phyloP scores from a whole-genome alignment of 2,329 filamentous ascomycete species.

The Sarocladium strictum region DNA sequence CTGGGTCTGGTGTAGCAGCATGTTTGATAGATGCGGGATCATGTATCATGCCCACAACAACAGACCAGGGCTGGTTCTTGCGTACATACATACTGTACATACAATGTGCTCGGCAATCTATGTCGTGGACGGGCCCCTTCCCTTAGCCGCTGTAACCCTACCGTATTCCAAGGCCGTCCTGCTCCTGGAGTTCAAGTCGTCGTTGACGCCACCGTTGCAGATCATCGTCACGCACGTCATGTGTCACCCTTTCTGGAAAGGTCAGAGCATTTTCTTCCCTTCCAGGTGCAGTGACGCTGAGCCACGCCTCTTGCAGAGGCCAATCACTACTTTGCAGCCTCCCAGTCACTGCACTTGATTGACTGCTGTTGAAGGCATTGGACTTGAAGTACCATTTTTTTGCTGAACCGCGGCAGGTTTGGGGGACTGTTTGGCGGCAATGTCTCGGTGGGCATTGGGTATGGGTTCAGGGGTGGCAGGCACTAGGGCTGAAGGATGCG shows the following conservation, averaged over 20 bases:
- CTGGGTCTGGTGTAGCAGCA: constrained; percentile 31
- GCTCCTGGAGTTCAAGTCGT: no score
- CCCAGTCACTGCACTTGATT: no score
- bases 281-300: background rate
- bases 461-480: constrained; percentile 3
- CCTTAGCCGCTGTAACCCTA: no score
- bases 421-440: no score
- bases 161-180: no score
- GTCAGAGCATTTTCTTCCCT: background rate
- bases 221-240: constrained; percentile 3
- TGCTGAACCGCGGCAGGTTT: no score
- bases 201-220: background rate
- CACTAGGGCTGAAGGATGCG: background rate
- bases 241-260: background rate
- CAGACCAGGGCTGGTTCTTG: background rate
- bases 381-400: no score
- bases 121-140: no score
- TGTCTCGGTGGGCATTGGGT: no score
- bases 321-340: no score
- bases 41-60: background rate
- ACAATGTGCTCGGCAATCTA: background rate
- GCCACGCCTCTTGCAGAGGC: background rate
- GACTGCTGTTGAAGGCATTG: no score
- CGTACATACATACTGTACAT: background rate
- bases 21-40: background rate